Percentiles rank a stretch among this genome's conserved stretches.
phyloP scores from a whole-genome alignment of 148 eudicot genomes.

The Rhododendron griersonianum region DNA sequence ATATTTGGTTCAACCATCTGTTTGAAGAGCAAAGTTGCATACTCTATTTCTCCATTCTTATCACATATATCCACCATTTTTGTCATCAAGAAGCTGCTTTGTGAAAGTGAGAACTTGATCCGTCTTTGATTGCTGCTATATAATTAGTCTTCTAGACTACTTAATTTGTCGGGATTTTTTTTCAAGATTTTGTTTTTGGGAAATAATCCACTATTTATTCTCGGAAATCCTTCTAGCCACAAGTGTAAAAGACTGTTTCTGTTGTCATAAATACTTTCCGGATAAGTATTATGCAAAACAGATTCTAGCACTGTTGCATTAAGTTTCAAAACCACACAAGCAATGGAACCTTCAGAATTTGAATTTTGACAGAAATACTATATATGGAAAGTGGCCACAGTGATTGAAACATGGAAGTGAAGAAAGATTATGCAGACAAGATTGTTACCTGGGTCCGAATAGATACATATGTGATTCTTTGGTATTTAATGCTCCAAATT shows the following conservation, averaged over 20 bases:
- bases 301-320: too few species aligned
- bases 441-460: not conserved
- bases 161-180: too few species aligned
- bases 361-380: not conserved
- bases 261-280: too few species aligned
- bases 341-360: not conserved
- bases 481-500: not conserved
- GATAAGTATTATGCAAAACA: too few species aligned
- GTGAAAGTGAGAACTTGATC: conserved; percentile 22
- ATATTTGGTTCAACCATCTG: conserved; percentile 20
- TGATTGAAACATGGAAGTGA: not conserved
- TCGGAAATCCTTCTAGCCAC: not conserved
- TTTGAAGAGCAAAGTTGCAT: conserved; percentile 23
- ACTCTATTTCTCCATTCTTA: conserved; percentile 11
- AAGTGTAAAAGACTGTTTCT: too few species aligned
- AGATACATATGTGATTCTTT: not conserved
- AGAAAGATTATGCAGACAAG: not conserved
- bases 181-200: not conserved
- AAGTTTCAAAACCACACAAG: not conserved
- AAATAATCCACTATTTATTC: not conserved
- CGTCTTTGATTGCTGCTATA: not conserved
- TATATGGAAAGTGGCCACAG: not conserved
- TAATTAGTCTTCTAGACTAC: not conserved
- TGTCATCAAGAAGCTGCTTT: conserved; percentile 27
- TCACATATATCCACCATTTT: conserved; percentile 30